phyloP scores from a whole-genome alignment of 2,329 filamentous ascomycete genomes.

The Chalaropsis thielavioides region DNA sequence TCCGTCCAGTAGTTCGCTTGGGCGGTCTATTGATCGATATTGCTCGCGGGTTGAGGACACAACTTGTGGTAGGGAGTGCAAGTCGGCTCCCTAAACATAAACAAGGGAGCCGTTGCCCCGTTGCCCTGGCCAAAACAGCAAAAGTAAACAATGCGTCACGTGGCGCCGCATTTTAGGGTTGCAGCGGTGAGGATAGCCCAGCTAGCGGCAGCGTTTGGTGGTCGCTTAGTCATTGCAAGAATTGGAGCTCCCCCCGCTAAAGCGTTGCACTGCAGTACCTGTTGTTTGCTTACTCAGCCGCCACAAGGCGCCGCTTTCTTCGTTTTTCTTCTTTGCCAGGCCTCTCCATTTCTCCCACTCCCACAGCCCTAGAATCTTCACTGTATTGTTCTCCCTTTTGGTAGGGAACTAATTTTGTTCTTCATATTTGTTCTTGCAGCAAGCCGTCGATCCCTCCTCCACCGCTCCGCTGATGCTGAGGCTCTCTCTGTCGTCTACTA shows the following conservation, averaged over 20 bases:
- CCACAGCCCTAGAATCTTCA: background rate
- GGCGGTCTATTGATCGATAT: background rate
- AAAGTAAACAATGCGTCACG: constrained; percentile 1
- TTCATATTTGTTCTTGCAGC: background rate
- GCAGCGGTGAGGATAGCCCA: background rate
- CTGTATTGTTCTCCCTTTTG: background rate
- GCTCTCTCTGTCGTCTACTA: background rate
- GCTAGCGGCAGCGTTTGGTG: background rate
- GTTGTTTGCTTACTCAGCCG: too few species aligned
- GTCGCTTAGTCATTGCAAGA: background rate
- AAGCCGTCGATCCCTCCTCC: background rate
- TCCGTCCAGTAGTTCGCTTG: background rate
- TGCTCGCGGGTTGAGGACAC: background rate
- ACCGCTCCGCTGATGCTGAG: background rate
- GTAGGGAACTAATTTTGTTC: background rate
- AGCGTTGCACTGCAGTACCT: background rate
- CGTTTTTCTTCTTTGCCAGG: background rate
- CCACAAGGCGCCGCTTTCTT: background rate
- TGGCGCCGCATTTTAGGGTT: background rate
- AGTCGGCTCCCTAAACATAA: background rate
- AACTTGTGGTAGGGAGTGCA: background rate
- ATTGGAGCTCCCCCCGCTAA: background rate
- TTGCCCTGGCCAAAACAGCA: background rate
- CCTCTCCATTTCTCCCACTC: background rate
- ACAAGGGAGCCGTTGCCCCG: background rate